Evolutionary conservation across 1,139 yeast genomes (phyloP).

Genomic region (Tardiomyces depauwii): DNA sequence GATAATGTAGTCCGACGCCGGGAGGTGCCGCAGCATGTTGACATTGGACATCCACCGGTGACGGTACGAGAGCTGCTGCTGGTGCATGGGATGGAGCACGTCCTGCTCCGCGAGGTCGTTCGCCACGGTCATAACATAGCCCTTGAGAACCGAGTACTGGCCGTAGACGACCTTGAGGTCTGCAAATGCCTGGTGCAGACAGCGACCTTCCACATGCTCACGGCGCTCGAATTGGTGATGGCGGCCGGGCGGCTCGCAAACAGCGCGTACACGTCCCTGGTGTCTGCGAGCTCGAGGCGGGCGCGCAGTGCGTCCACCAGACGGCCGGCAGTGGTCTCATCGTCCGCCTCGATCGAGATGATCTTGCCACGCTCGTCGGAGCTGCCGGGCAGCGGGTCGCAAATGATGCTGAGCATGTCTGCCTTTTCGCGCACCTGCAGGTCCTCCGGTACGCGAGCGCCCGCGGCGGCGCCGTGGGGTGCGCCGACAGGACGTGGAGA

Average conservation of each 20-base stretch:
- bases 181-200: conserved; percentile 17
- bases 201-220: conserved; percentile 19
- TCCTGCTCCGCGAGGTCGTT: conserved; percentile 15
- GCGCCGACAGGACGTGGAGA: conserved; percentile 2
- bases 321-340: neutral
- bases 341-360: conserved; percentile 19
- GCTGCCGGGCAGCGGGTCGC: conserved; percentile 12
- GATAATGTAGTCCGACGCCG: conserved; percentile 18
- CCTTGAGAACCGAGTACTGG: conserved; percentile 14
- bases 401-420: conserved; percentile 16
- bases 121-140: conserved; percentile 19
- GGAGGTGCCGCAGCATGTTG: conserved; percentile 17
- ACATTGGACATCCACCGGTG: conserved; percentile 18
- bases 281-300: neutral
- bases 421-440: conserved; percentile 16
- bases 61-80: conserved; percentile 8
- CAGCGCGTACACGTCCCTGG: neutral
- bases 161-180: conserved; percentile 8
- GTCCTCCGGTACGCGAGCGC: neutral
- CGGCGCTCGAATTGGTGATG: conserved; percentile 13
- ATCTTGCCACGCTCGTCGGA: conserved; percentile 7
- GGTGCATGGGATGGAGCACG: conserved; percentile 1
- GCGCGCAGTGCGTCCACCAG: neutral
- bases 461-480: too few relatives aligned
- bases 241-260: conserved; percentile 8